Evolutionary conservation across 1,284 basidiomycete species (phyloP).

Genomic region (Porogramme epimiltina): DNA sequence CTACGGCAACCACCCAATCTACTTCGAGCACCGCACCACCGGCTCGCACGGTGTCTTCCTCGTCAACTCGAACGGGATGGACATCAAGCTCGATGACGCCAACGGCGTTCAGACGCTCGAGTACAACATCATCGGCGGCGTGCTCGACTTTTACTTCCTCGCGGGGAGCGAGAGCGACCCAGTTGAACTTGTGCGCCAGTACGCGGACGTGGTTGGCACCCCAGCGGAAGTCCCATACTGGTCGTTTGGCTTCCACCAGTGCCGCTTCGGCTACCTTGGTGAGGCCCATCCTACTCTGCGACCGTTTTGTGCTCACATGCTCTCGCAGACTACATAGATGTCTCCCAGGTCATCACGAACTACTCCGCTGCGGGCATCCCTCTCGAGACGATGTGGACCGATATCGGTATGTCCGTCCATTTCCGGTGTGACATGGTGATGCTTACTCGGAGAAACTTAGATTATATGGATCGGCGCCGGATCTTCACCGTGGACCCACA

Average conservation of each 20-base stretch:
- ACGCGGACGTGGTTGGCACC: constrained; percentile 60
- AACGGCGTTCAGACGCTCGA: constrained; percentile 50
- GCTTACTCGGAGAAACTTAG: no score
- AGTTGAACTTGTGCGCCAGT: constrained; percentile 62
- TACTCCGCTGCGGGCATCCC: constrained; percentile 64
- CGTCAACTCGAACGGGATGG: constrained; percentile 74
- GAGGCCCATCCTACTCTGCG: constrained; percentile 17
- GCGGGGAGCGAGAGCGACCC: constrained; percentile 67
- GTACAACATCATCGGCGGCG: constrained; percentile 72
- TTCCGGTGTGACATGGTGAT: no score
- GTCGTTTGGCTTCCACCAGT: constrained; percentile 72
- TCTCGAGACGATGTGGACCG: constrained; percentile 78
- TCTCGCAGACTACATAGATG: constrained; percentile 57
- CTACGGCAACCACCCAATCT: constrained; percentile 73
- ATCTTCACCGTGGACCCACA: constrained; percentile 71
- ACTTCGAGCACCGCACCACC: constrained; percentile 64
- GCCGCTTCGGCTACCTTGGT: constrained; percentile 69
- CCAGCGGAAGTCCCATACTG: constrained; percentile 74
- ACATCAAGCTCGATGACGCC: constrained; percentile 61
- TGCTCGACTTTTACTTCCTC: constrained; percentile 77
- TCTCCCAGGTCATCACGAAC: constrained; percentile 60
- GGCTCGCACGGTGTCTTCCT: constrained; percentile 72
- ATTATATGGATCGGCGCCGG: constrained; percentile 72
- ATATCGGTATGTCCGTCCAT: constrained; percentile 50
- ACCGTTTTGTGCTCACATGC: background rate